phyloP scores from a whole-genome alignment of 2,329 filamentous ascomycete genomes.

The Grosmannia clavigera region DNA sequence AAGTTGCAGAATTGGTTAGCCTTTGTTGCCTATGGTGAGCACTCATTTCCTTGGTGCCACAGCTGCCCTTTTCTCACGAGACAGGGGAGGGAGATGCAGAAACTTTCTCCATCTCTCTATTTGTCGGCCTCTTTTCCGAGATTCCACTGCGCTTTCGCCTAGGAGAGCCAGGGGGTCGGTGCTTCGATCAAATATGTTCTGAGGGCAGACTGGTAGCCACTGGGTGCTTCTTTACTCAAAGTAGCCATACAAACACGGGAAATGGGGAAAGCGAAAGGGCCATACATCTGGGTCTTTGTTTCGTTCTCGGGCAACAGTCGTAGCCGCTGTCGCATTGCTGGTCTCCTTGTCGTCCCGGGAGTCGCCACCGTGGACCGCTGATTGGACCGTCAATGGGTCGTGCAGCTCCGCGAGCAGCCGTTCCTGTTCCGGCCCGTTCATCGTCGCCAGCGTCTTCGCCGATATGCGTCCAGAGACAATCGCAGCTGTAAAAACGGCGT shows the following conservation, averaged over 20 bases:
- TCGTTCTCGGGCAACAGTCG: neutral
- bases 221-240: neutral
- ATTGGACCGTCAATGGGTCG: neutral
- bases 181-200: neutral
- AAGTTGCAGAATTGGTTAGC: neutral
- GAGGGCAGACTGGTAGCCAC: neutral
- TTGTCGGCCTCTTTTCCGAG: neutral
- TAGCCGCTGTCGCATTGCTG: neutral
- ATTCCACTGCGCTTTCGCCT: neutral
- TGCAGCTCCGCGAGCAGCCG: neutral
- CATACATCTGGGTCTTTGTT: constrained; percentile 9
- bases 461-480: constrained; percentile 17
- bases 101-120: neutral
- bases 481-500: constrained; percentile 19
- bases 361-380: neutral
- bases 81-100: neutral
- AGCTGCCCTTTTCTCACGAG: neutral
- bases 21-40: neutral
- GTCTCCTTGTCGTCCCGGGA: neutral
- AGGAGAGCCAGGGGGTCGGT: neutral
- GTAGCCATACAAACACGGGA: neutral
- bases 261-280: neutral
- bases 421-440: neutral
- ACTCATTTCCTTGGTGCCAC: neutral
- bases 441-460: constrained; percentile 6